Base-by-base conservation (phyloP, 176 grass and related monocot genomes). In the Paspalum vaginatum region DNA sequence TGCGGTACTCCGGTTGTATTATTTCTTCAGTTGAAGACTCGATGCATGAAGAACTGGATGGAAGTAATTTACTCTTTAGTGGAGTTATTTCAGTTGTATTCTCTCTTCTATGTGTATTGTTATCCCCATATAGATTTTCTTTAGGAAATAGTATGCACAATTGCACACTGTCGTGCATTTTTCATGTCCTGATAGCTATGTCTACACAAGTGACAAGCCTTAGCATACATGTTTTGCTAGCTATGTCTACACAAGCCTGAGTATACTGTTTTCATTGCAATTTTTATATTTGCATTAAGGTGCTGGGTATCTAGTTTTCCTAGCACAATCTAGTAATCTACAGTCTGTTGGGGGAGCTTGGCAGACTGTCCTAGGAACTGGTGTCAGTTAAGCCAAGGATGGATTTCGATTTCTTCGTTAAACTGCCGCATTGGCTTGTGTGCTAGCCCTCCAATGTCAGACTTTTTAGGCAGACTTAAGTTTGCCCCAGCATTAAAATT, bases 1-100 rank as follows among this genome's bases (percentile, higher is more conserved):
- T 72, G 72, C 77, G 87, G 78, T 85, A 85, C 65, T 81, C 85
- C 58, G 77, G 26, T 66, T 77, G 47, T 89, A 65, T 89, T 49
- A 13, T 73, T 61, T 67, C 63, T 47, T 68, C 47, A 66, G 65
- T 27, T 65, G 41, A 68, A 74, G 68, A 22, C 45, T 44, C 16
- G 11, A 61, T 58, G 15, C 51, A 52, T 75, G 51, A 69, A 72
- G 49, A 85, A 65, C 50, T 46, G 27, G 17, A 51, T 81, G 65
- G 52, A 41, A 58, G 6, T 78, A 82, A 82, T 82, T 81, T 89
- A 72, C 57, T 74, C 83, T 85, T 65, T 89, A 77, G 44, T 58
- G 73, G 78, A 85, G 87, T 78, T 85, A 85, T 72, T 72, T 89
- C 42, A 89, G 41, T 49, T 85, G 77, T 81, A 65, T 89, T 58